Base-by-base conservation (phyloP, 495 filamentous ascomycete species). In the Aspergillus carlsbadensis region DNA sequence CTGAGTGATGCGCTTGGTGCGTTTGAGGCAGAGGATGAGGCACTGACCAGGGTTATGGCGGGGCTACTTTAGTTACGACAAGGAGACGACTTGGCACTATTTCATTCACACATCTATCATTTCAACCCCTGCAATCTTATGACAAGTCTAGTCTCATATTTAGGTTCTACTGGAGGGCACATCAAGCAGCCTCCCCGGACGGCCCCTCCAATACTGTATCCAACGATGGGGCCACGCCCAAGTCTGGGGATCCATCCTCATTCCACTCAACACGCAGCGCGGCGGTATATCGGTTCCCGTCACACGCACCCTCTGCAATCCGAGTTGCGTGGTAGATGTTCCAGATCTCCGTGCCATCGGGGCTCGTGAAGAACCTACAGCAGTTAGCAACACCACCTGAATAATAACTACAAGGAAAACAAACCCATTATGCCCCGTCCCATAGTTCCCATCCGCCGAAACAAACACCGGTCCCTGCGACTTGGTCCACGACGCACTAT, bases 1-100 rank as follows among this genome's bases (percentile, higher is more conserved):
- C 43, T 39, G 14, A 60, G 13, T 44, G 66, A 54, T 45, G 62
- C 50, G 5, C 33, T 69, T 0, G 71, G 69, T 55, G 61, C 64
- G 29, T 72, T 76, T 41, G 66, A 75, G 15, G 70, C 66, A 1
- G 74, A 74, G 37, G 70, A 77, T 64, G 73, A 77, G 45, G 72
- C 70, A 0, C 54, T 77, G 50, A 77, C 73, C 2, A 63, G 62
- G 31, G 65, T 75, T 2, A 75, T 77, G 73, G 73, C 70, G 35
- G 74, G 70, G 21, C 42, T 77, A 20, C 49, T 77, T n/a, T 74
- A 49, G 26, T 17, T 10, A 26, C 2, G 21, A 18, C 3, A 6
- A n/a, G 36, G 4, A 3, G 8, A 4, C 26, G n/a, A n/a, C n/a
- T n/a, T n/a, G n/a, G n/a, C n/a, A n/a, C n/a, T n/a, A n/a, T n/a